Percentiles rank a stretch among this genome's conserved stretches.
These are phyloP conservation scores for Inga oerstediana DNA, from an alignment of 306 rosid genomes.

Conservation along the genomic window DNA sequence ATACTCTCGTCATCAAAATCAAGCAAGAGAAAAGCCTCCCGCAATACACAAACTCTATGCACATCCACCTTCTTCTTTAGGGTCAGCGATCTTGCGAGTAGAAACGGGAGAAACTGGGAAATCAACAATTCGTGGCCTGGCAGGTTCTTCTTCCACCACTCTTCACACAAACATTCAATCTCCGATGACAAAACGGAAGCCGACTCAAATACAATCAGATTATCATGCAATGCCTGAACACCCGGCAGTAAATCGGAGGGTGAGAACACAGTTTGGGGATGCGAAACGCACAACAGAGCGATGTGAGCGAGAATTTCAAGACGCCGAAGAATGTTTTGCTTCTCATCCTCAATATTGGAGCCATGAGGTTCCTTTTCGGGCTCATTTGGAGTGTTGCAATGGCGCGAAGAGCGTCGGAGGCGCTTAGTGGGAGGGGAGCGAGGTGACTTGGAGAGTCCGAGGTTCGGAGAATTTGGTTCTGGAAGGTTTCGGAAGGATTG, in stretches of 20 bases:
- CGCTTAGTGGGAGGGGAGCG: slow-evolving; percentile 67
- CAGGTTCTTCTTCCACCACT: slow-evolving; percentile 88
- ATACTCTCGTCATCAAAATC: slow-evolving; percentile 89
- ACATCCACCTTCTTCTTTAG: slow-evolving; percentile 79
- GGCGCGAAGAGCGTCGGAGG: slow-evolving; percentile 68
- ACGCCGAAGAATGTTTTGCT: slow-evolving; percentile 36
- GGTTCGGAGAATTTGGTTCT: slow-evolving; percentile 16
- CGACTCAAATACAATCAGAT: slow-evolving; percentile 62
- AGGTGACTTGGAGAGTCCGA: slow-evolving; percentile 43
- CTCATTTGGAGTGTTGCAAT: slow-evolving; percentile 30
- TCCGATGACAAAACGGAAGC: slow-evolving; percentile 54
- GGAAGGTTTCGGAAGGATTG: slow-evolving; percentile 49
- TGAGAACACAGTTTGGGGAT: slow-evolving; percentile 57
- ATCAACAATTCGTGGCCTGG: slow-evolving; percentile 67
- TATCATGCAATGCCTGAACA: slow-evolving; percentile 66
- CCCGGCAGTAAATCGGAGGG: slow-evolving; percentile 57
- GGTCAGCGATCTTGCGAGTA: slow-evolving; percentile 68
- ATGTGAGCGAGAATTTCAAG: slow-evolving; percentile 59
- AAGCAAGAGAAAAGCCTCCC: slow-evolving; percentile 71
- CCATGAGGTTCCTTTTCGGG: slow-evolving; percentile 18
- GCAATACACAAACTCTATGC: slow-evolving; percentile 70
- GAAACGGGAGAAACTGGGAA: slow-evolving; percentile 75
- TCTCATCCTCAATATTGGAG: slow-evolving; percentile 23
- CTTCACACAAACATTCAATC: slow-evolving; percentile 65
- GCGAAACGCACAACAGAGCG: slow-evolving; percentile 59